These are phyloP conservation scores for Saccharomyces uvarum DNA, from an alignment of 1,139 yeast genomes.

Conservation along the genomic window DNA sequence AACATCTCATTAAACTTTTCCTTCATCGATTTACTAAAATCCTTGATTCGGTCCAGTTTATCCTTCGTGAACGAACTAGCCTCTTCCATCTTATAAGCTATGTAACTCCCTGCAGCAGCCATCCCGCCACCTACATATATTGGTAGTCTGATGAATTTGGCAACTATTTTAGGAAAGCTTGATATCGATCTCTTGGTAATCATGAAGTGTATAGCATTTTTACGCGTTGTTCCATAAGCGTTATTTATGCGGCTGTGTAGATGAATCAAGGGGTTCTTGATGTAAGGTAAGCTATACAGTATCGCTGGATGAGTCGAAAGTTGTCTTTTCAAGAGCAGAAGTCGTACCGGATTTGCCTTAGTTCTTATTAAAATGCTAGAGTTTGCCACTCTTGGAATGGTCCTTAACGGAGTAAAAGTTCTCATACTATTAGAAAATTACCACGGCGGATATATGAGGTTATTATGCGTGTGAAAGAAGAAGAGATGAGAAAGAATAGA, in stretches of 20 bases:
- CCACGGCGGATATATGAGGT: neutral
- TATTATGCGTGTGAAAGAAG: neutral
- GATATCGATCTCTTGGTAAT: constrained; percentile 25
- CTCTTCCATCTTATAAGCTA: constrained; percentile 85
- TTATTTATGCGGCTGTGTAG: neutral
- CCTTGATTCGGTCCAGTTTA: constrained; percentile 53
- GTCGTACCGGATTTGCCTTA: neutral
- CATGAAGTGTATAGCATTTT: neutral
- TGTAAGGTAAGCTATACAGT: neutral
- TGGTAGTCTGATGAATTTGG: constrained; percentile 56
- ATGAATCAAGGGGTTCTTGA: neutral
- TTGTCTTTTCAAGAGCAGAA: neutral
- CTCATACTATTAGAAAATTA: neutral
- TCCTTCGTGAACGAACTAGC: constrained; percentile 68
- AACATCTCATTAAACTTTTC: constrained; percentile 26
- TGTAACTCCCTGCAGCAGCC: constrained; percentile 91
- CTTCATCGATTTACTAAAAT: constrained; percentile 37
- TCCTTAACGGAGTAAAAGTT: neutral
- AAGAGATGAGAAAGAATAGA: neutral
- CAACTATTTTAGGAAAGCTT: constrained; percentile 47
- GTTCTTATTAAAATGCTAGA: neutral
- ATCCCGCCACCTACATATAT: constrained; percentile 83
- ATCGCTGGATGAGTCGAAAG: neutral
- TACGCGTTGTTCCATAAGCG: neutral
- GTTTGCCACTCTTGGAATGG: neutral